Base-by-base conservation (phyloP, 2,329 filamentous ascomycete genomes). In the Colletotrichum eleusines region DNA sequence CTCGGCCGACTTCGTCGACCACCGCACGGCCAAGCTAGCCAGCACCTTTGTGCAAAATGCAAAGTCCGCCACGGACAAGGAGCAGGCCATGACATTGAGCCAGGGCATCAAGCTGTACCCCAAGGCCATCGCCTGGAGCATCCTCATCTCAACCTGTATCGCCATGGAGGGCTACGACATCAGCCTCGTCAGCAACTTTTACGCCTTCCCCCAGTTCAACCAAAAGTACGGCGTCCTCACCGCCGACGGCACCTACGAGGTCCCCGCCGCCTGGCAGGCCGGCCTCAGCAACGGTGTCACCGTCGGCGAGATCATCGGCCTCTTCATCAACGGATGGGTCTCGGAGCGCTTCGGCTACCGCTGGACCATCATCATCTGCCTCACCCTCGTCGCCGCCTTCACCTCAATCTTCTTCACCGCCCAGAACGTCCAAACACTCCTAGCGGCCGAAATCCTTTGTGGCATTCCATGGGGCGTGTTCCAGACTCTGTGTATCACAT, bases 81-180 rank as follows among this genome's bases (percentile, higher is more conserved):
- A 91, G 80, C 90, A 89, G 75, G 86, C 83, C 18, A 94, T 94
- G 91, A 92, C 87, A 57, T 83, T 97, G 69, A 77, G 88, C 78
- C 89, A 97, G 83, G 94, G 93, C 73, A 86, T 97, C 79, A 89
- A 86, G 77, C 86, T 96, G 33, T 97, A 97, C 78, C 94, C 94
- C 69, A 95, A 97, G 83, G 94, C 94, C 28, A 91, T 97, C 67
- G 87, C 84, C 28, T 97, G 94, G 93, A 94, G 91, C 75, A 77
- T 97, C 61, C 84, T 97, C 70, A 95, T 97, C 80, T 95, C 92
- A n/a, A 95, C 93, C 0, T 95, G 92, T 78, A 96, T 97, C 77
- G 90, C 89, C 76, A 97, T 97, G 94, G 94, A 97, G 80, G 94
- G 93, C 42, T 97, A 95, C 82, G 94, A 97, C 78, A 86, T 96